Percentiles rank a stretch among this genome's conserved stretches.
Conservation (phyloP, 148 eudicot species). For the Vaccinium vitisidaea region DNA sequence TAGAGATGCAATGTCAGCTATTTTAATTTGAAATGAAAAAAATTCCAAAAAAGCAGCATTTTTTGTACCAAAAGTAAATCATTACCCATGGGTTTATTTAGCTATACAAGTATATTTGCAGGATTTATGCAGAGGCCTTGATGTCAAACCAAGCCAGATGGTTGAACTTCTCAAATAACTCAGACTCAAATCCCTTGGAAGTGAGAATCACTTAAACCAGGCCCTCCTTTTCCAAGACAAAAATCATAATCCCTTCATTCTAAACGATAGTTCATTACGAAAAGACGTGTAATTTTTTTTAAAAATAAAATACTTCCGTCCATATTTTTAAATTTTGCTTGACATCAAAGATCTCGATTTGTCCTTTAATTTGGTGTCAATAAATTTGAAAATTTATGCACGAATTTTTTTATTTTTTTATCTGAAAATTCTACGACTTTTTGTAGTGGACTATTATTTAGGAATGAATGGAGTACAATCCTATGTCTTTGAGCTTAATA, state of each 20-base stretch:
- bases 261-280: too few species aligned
- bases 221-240: neutral
- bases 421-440: too few species aligned
- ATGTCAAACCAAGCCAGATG: slow-evolving; percentile 77
- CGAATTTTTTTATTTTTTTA: too few species aligned
- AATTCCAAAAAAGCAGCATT: neutral
- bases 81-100: neutral
- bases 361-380: too few species aligned
- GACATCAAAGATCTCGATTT: too few species aligned
- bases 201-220: slow-evolving; percentile 23
- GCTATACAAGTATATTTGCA: slow-evolving; percentile 18
- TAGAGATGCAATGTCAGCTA: neutral
- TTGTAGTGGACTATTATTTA: too few species aligned
- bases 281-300: too few species aligned
- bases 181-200: slow-evolving; percentile 39
- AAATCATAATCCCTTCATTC: too few species aligned
- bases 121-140: slow-evolving; percentile 64
- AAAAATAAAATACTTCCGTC: too few species aligned
- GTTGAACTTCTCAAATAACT: slow-evolving; percentile 59
- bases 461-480: too few species aligned
- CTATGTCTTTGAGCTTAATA: neutral
- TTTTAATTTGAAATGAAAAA: neutral
- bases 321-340: too few species aligned
- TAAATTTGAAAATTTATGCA: too few species aligned
- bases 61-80: neutral